Percentiles rank a stretch among this genome's conserved stretches.
Evolutionary conservation across 257 asterid species (phyloP).

Genomic region (Dorcoceras hygrometricum): DNA sequence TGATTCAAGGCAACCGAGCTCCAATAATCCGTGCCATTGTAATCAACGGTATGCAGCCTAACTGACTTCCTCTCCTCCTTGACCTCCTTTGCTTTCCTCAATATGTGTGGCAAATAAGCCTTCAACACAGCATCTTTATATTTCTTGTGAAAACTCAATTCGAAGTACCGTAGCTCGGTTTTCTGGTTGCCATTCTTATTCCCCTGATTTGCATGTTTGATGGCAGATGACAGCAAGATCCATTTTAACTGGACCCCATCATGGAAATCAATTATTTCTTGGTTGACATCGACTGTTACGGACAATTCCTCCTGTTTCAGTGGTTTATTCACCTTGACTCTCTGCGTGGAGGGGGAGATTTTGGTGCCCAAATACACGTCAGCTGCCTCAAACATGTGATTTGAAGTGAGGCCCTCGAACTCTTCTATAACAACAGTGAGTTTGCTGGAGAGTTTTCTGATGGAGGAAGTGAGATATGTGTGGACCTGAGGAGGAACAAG

Average conservation of each 20-base stretch:
- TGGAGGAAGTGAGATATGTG: slow-evolving; percentile 41
- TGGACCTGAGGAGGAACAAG: slow-evolving; percentile 43
- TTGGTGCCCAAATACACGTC: slow-evolving; percentile 49
- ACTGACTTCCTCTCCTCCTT: slow-evolving; percentile 47
- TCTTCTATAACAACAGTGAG: slow-evolving; percentile 61
- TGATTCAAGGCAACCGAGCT: slow-evolving; percentile 64
- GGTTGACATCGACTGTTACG: slow-evolving; percentile 52
- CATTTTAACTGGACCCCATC: slow-evolving; percentile 40
- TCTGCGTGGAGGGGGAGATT: slow-evolving; percentile 43
- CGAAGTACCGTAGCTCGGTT: slow-evolving; percentile 46
- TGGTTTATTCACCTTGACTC: slow-evolving; percentile 59
- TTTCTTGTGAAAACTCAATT: slow-evolving; percentile 54
- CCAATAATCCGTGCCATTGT: slow-evolving; percentile 65
- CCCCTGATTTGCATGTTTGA: slow-evolving; percentile 27
- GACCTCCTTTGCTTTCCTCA: slow-evolving; percentile 47
- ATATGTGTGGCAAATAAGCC: slow-evolving; percentile 42
- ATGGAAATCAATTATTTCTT: slow-evolving; percentile 46
- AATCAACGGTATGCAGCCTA: slow-evolving; percentile 65
- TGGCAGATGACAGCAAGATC: slow-evolving; percentile 40
- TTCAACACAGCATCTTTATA: slow-evolving; percentile 43
- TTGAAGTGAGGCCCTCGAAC: slow-evolving; percentile 61
- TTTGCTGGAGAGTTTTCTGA: slow-evolving; percentile 35
- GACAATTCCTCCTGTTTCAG: slow-evolving; percentile 47
- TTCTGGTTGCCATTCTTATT: slow-evolving; percentile 20
- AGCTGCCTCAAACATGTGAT: slow-evolving; percentile 59